Evolutionary conservation across 2,329 filamentous ascomycete genomes (phyloP), one percentile per base, ranked within the genome.

Genomic region (Penicillium sp.): DNA sequence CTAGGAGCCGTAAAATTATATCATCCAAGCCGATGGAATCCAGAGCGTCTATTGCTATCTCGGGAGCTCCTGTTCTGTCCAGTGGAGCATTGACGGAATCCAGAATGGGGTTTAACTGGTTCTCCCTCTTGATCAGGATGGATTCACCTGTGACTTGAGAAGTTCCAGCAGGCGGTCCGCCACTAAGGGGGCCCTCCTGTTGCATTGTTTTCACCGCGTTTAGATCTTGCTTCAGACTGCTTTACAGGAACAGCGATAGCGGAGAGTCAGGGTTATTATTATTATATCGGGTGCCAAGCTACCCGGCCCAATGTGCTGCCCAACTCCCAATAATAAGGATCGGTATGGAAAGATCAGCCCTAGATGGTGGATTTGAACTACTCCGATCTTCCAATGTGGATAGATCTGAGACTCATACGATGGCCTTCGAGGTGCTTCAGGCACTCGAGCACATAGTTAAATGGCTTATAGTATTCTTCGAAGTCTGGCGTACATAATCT

Each of bases 1-100:
- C 94, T 51, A 97, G 80, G 42, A 99, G 83, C 38, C 94, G 87
- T 67, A 91, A 91, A 71, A 99, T 99, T 81, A 96, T 97, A 70
- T 97, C 94, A 69, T 99, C 94, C 30, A 99, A 80, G 71, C 97
- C 93, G 64, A 94, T 90, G 36, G 92, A 86, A 73, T 96, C 96
- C 68, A 97, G 84, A 22, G 94, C 90, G 55, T 89, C 86, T 82
- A 97, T 95, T 60, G 89, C 88, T 75, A 96, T 89, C 17, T 79
- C 77, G 14, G 81, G 80, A 4, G 82, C 82, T 2, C 75, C 71
- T 37, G 75, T 76, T 19, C 73, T 67, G 30, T 76, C 72, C n/a
- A 72, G 61, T 3, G 73, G 69, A n/a, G 73, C 69, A 40, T 75
- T 73, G 56, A 76, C 70, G 53, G 82, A 79, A 35, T 81, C 79